Base-by-base conservation (phyloP, 192 early-diverging fungal genomes). In the Coemansia sp. region DNA sequence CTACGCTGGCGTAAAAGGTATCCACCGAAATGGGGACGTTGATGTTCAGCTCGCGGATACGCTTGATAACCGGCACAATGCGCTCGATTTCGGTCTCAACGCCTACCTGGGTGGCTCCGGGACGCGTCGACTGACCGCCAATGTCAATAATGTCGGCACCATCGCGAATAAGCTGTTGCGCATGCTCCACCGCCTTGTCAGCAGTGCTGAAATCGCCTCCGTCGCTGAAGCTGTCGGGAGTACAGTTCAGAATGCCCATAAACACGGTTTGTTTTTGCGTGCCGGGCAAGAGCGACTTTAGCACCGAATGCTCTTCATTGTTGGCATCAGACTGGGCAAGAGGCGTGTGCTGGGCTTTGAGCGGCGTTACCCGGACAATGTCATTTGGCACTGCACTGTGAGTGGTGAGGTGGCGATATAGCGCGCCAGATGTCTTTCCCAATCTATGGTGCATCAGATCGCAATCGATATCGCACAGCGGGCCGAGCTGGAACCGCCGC, bases 241-340 rank as follows among this genome's bases (percentile, higher is more conserved):
- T 99, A 32, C 91, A 88, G 54, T 98, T 99, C 23, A 99, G 79
- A 34, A 99, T 95, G 23, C 94, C 96, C 96, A 99, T 99, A 50
- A 94, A 75, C 45, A 84, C 80, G 0, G 95, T 96, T 48, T 84
- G 81, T 18, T 67, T 58, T 47, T 59, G 53, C 16, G 50, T 39
- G 28, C 58, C 69, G 40, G 62, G 73, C 68, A 36, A 60, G 28
- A 86, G 51, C 12, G 88, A 64, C 53, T 82, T 84, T 44, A 83
- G 65, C 11, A 90, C 73, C 45, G 68, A 51, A n/a, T n/a, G 58
- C 38, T 61, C 56, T 10, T 56, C 69, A 30, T 63, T 45, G 14
- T 55, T 54, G 41, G 62, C 44, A 17, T 45, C 40, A 12, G 52
- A 23, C 8, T 71, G 65, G 14, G 75, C 69, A 5, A 21, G n/a